These are phyloP conservation scores for Nephelium lappaceum DNA, from an alignment of 345 rosid species.

Conservation along the genomic window DNA sequence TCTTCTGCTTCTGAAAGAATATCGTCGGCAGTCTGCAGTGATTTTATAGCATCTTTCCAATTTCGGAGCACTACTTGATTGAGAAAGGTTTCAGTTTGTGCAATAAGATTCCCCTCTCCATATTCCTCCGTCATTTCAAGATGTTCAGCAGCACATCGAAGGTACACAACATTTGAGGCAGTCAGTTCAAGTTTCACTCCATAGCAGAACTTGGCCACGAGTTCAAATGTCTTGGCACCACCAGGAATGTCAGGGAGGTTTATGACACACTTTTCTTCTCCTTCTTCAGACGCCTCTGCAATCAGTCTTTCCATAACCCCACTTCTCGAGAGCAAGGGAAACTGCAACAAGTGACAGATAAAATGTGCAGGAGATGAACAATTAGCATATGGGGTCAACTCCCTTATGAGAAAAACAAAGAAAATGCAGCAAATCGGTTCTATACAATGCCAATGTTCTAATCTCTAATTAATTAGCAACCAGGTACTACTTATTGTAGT, in stretches of 20 bases:
- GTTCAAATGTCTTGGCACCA: constrained; percentile 91
- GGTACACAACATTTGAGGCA: constrained; percentile 79
- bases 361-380: constrained; percentile 21
- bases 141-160: constrained; percentile 84
- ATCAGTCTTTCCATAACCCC: constrained; percentile 88
- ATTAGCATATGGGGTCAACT: background rate
- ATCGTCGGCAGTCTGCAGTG: constrained; percentile 80
- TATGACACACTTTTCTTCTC: constrained; percentile 67
- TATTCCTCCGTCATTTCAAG: constrained; percentile 95
- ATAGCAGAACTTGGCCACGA: constrained; percentile 92
- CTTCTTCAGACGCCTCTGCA: constrained; percentile 76
- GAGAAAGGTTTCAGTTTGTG: constrained; percentile 80
- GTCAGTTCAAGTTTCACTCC: constrained; percentile 98
- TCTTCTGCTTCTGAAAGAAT: constrained; percentile 68
- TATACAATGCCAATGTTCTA: background rate
- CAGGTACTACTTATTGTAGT: background rate
- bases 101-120: constrained; percentile 83
- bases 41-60: constrained; percentile 92
- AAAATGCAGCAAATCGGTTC: background rate
- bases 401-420: background rate
- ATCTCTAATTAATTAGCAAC: background rate
- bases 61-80: constrained; percentile 80
- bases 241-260: constrained; percentile 73
- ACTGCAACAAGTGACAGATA: constrained; percentile 50
- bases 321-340: constrained; percentile 93